Evolutionary conservation across 768 basidiomycete genomes (phyloP), one percentile per base, ranked within the genome.

Genomic region (Kwoniella shandongensis): DNA sequence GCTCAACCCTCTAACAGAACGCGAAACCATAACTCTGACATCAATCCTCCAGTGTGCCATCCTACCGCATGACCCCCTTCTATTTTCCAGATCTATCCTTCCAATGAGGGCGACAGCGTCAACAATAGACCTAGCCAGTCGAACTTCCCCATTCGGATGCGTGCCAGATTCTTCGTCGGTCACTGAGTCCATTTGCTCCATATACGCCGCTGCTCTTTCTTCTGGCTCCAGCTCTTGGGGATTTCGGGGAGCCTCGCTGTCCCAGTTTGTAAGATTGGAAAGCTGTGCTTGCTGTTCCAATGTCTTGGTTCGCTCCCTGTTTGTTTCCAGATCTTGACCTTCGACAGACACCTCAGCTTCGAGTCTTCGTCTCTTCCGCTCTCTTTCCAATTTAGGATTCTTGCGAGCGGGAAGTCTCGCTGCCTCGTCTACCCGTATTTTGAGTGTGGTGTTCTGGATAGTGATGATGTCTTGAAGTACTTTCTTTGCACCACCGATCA

Each of bases 21-120:
- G 32, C 32, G 13, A 13, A 6, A 32, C 13, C 1, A 23, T 12
- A 17, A 12, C 23, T 25, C 65, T 58, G 38, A 67, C 65, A 17
- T 44, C 29, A 7, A 67, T 52, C 20, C 42, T 50, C 15, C 25
- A 50, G 17, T 51, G 53, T 1, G 53, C 54, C 53, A 67, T 51
- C 25, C 44, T 59, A 5, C 67, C 52, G 1, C 45, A 35, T 25
- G 52, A 51, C 22, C 38, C 40, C 42, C 63, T 59, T 2, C 39
- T 15, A 22, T 15, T 17, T 58, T 49, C 42, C 60, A 68, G 15
- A 18, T 60, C 3, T 30, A 47, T 44, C 54, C n/a, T 44, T 17
- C 67, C 67, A 3, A 69, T 54, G 29, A 42, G 54, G 10, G 61
- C 63, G 13, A 63, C 11, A 23, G 61, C 58, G 26, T 69, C 58